Evolutionary conservation across 139 green algal species (phyloP).

Genomic region (Micromonas commoda): DNA sequence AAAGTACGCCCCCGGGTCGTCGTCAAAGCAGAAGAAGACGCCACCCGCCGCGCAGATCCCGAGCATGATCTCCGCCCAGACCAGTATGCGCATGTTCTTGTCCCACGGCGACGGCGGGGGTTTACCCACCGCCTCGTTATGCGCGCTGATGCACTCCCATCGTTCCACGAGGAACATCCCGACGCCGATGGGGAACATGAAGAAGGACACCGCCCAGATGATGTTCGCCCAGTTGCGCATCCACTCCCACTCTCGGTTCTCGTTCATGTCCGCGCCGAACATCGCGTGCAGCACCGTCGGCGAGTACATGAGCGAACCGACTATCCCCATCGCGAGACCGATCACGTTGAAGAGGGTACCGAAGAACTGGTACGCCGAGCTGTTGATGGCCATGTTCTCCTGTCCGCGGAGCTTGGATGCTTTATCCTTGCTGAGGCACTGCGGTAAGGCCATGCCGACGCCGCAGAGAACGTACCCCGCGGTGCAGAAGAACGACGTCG

Average conservation of each 20-base stretch:
- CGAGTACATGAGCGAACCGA: background rate
- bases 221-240: background rate
- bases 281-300: background rate
- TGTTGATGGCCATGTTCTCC: background rate
- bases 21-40: no score
- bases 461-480: background rate
- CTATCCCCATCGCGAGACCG: background rate
- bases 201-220: conserved; percentile 14
- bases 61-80: background rate
- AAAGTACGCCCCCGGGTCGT: no score
- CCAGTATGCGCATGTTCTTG: background rate
- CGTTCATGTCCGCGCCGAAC: background rate
- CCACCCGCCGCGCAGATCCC: background rate
- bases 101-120: background rate
- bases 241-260: background rate
- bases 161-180: background rate
- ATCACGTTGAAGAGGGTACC: background rate
- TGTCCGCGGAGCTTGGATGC: background rate
- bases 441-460: background rate
- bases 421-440: background rate
- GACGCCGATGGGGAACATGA: background rate
- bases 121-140: no score
- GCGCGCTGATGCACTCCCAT: background rate
- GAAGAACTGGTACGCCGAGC: background rate
- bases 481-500: background rate